Conservation (phyloP, 495 filamentous ascomycete species). For the Corynascus novoguineensis region DNA sequence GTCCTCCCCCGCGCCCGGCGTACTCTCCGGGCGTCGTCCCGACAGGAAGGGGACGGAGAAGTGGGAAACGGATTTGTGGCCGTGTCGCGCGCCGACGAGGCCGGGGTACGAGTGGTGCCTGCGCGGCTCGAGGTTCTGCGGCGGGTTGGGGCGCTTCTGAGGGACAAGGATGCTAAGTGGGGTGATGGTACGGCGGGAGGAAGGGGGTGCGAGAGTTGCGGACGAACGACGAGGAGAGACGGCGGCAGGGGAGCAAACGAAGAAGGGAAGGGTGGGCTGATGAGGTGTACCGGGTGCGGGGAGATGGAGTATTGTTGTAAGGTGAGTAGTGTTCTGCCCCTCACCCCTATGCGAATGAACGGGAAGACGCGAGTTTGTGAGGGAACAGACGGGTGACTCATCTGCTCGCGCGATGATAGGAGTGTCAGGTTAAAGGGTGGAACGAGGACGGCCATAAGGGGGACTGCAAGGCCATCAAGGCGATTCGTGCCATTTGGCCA, state of each 20-base stretch:
- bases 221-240: constrained; percentile 10
- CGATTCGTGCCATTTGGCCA: constrained; percentile 35
- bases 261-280: constrained; percentile 19
- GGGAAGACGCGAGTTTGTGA: neutral
- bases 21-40: constrained; percentile 29
- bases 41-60: neutral
- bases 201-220: constrained; percentile 35
- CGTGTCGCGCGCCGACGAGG: constrained; percentile 21
- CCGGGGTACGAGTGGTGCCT: constrained; percentile 27
- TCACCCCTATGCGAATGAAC: neutral
- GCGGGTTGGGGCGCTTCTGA: constrained; percentile 25
- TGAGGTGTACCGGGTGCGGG: constrained; percentile 40
- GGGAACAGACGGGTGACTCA: no score
- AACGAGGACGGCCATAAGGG: constrained; percentile 37
- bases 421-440: constrained; percentile 41
- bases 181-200: constrained; percentile 19
- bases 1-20: constrained; percentile 30
- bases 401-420: constrained; percentile 17
- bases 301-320: constrained; percentile 40
- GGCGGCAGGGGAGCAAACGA: constrained; percentile 3
- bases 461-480: constrained; percentile 40
- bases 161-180: constrained; percentile 9
- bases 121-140: constrained; percentile 29
- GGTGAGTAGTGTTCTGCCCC: constrained; percentile 25
- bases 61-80: constrained; percentile 29